Evolutionary conservation across 2,329 filamentous ascomycete species (phyloP).

Genomic region (Eutypella sp.): DNA sequence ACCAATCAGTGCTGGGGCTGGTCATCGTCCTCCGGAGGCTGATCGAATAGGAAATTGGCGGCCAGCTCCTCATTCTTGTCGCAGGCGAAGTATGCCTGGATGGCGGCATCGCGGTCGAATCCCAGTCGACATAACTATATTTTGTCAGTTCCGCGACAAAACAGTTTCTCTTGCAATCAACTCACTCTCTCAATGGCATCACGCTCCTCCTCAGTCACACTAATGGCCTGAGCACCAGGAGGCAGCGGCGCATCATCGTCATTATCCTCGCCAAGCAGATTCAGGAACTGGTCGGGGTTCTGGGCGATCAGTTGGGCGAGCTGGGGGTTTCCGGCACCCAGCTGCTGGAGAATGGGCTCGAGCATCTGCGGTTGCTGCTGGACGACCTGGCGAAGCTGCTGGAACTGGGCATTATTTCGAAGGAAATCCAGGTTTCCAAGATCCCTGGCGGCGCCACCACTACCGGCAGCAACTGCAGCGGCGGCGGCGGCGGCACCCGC

Average conservation of each 20-base stretch:
- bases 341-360: slow-evolving; percentile 94
- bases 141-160: slow-evolving; percentile 9
- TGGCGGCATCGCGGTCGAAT: slow-evolving; percentile 87
- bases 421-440: slow-evolving; percentile 87
- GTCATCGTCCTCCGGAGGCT: slow-evolving; percentile 76
- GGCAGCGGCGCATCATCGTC: slow-evolving; percentile 81
- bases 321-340: slow-evolving; percentile 90
- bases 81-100: slow-evolving; percentile 98
- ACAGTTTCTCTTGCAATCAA: no score
- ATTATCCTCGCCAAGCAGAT: slow-evolving; percentile 80
- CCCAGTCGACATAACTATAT: slow-evolving; percentile 81
- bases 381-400: slow-evolving; percentile 93
- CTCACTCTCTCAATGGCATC: slow-evolving; percentile 92
- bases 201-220: slow-evolving; percentile 91
- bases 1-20: slow-evolving; percentile 37
- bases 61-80: slow-evolving; percentile 99
- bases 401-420: slow-evolving; percentile 93
- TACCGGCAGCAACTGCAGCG: slow-evolving; percentile 46
- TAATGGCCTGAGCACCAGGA: slow-evolving; percentile 82
- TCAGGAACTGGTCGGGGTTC: slow-evolving; percentile 90
- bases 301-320: slow-evolving; percentile 87
- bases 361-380: slow-evolving; percentile 98
- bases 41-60: slow-evolving; percentile 96
- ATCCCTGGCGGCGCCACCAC: slow-evolving; percentile 35
- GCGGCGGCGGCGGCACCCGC: slow-evolving; percentile 35